Base-by-base conservation (phyloP, 1,284 basidiomycete genomes). In the Cryptococcus jaspeensis region DNA sequence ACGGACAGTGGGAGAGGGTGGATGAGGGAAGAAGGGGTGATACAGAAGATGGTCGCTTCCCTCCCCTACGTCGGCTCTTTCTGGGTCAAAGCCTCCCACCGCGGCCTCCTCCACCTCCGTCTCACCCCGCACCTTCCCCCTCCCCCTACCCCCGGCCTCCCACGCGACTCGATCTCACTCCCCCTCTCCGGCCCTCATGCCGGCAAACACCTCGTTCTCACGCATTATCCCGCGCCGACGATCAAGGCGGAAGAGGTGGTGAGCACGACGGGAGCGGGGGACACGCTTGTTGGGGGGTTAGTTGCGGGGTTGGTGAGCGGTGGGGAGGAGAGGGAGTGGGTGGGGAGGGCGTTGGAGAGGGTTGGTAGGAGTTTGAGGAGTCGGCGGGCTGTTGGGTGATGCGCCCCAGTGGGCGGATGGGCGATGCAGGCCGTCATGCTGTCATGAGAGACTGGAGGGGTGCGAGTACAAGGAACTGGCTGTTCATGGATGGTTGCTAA, bases 181-280 rank as follows among this genome's bases (percentile, higher is more conserved):
- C 48, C 23, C 28, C 42, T 65, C 0, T 44, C 16, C 2, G 59
- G 60, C 5, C 23, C 39, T n/a, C 64, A 66, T 32, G 11, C 49
- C 49, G 51, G 50, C 5, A 55, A 44, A 45, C 52, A 22, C 32
- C 28, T 61, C 20, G 81, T 90, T 5, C 52, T 92, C 35, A 84
- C 85, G 40, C 87, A 92, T 70, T 90, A 87, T 66, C 83, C 87
- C 2, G 81, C 89, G 12, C 71, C 84, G 5, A 62, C 63, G 0
- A 72, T 87, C 8, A 65, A 78, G 2, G 69, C 73, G 12, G 70
- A 74, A n/a, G 72, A 78, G 40, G 71, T 86, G 9, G 77, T 86
- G 8, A 92, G 87, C 65, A 89, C 91, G 11, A 96, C 92, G 0
- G 93, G 93, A 3, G 92, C 90, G 1, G 93, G 93, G 0, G 92